These are phyloP conservation scores for Ophiostoma sp. DNA, from an alignment of 2,329 filamentous ascomycete species.

Conservation along the genomic window DNA sequence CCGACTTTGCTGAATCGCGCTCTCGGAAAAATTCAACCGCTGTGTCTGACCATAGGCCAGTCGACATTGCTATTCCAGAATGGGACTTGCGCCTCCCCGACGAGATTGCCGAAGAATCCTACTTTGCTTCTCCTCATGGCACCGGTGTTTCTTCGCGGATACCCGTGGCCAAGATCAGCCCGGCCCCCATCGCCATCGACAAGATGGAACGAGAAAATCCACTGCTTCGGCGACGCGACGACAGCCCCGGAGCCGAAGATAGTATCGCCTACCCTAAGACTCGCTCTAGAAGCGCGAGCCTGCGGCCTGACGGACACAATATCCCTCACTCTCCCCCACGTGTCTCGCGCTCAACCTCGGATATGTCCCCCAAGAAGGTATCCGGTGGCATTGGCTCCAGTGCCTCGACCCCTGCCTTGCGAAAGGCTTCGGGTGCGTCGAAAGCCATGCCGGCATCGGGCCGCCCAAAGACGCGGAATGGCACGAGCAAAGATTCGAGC, in stretches of 20 bases:
- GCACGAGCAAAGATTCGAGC: constrained; percentile 45
- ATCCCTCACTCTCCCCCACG: not conserved
- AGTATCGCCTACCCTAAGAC: constrained; percentile 55
- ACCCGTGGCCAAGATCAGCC: constrained; percentile 75
- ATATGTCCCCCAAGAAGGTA: constrained; percentile 52
- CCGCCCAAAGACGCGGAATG: constrained; percentile 60
- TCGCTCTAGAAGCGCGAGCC: constrained; percentile 65
- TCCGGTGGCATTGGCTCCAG: constrained; percentile 23
- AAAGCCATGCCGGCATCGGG: constrained; percentile 37
- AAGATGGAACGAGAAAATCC: constrained; percentile 70
- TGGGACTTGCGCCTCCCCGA: constrained; percentile 75
- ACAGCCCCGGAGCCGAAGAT: constrained; percentile 50
- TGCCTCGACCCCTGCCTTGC: not conserved
- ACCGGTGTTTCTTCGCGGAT: constrained; percentile 71
- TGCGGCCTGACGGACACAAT: constrained; percentile 32
- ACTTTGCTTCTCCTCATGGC: constrained; percentile 47
- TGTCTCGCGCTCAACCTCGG: constrained; percentile 39
- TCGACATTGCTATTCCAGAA: constrained; percentile 41
- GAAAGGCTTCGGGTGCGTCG: constrained; percentile 44
- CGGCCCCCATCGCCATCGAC: constrained; percentile 65
- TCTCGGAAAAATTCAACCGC: constrained; percentile 46
- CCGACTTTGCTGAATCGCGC: constrained; percentile 31
- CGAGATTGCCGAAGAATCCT: constrained; percentile 64
- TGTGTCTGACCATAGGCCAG: constrained; percentile 35
- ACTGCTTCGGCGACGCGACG: constrained; percentile 56